phyloP scores from a whole-genome alignment of 257 asterid species.

The Ilex aquifolium region DNA sequence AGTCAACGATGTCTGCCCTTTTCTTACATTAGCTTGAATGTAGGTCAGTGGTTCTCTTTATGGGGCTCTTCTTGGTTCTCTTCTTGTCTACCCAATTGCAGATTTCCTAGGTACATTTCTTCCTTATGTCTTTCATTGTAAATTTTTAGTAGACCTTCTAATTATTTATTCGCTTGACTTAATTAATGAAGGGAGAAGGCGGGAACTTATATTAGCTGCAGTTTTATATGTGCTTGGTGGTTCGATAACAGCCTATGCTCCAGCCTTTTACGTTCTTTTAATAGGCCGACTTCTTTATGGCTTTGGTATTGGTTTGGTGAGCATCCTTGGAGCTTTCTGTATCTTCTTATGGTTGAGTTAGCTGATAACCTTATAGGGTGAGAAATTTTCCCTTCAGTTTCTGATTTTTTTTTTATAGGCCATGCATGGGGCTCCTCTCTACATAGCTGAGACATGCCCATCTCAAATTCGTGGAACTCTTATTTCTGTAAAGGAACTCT shows the following conservation, averaged over 20 bases:
- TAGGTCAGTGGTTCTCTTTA: constrained; percentile 98
- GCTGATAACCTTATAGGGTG: neutral
- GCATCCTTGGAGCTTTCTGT: constrained; percentile 8
- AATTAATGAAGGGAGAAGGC: constrained; percentile 68
- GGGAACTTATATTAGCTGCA: constrained; percentile 83
- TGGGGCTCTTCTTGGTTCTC: constrained; percentile 95
- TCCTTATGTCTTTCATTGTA: constrained; percentile 8
- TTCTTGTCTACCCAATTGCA: constrained; percentile 69
- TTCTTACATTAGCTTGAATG: constrained; percentile 19
- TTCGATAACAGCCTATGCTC: constrained; percentile 74
- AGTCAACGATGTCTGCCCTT: constrained; percentile 6
- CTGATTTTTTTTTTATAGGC: constrained; percentile 51
- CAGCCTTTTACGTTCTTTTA: constrained; percentile 73
- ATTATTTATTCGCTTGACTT: constrained; percentile 7
- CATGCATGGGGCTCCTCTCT: constrained; percentile 99
- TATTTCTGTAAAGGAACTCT: constrained; percentile 94
- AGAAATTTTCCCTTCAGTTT: neutral
- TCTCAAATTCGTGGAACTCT: constrained; percentile 95
- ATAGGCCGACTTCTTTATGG: constrained; percentile 78
- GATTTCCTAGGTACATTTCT: constrained; percentile 81
- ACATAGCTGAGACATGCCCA: constrained; percentile 96
- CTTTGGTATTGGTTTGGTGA: constrained; percentile 94
- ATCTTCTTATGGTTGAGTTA: constrained; percentile 2
- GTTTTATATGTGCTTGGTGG: constrained; percentile 62
- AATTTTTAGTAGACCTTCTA: neutral